These are phyloP conservation scores for Argentina anserina DNA, from an alignment of 306 rosid species.

Conservation along the genomic window DNA sequence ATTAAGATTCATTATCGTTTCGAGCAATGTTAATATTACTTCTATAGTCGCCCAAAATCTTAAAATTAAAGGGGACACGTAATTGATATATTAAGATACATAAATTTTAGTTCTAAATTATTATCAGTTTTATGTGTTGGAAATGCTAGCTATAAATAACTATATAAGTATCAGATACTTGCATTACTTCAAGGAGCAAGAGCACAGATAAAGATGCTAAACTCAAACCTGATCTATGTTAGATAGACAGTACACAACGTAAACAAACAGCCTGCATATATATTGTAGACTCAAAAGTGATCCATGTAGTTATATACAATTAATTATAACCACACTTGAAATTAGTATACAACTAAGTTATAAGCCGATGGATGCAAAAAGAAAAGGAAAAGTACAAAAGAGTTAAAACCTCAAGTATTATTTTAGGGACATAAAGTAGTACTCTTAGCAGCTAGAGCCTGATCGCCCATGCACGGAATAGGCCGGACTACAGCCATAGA, in stretches of 20 bases:
- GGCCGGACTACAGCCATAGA: slow-evolving; percentile 55
- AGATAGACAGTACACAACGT: not conserved
- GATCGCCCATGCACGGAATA: not conserved
- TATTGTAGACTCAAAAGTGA: not conserved
- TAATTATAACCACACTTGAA: not conserved
- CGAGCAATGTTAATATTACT: not conserved
- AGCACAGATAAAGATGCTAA: not conserved
- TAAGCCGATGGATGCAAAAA: not conserved
- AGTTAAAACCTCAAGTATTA: slow-evolving; percentile 17
- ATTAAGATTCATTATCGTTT: not conserved
- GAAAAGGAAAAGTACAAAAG: not conserved
- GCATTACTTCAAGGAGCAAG: not conserved
- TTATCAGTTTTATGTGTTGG: not conserved
- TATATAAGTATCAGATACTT: not conserved
- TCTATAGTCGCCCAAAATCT: not conserved
- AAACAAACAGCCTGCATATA: not conserved
- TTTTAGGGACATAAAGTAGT: not conserved
- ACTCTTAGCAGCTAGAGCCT: not conserved
- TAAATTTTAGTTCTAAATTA: not conserved
- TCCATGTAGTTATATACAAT: not conserved
- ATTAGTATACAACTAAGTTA: not conserved
- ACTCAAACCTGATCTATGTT: not conserved
- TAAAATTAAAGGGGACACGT: not conserved
- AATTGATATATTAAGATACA: not conserved
- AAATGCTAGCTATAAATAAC: not conserved